phyloP scores from a whole-genome alignment of 495 filamentous ascomycete genomes.

The Viridothelium virens region DNA sequence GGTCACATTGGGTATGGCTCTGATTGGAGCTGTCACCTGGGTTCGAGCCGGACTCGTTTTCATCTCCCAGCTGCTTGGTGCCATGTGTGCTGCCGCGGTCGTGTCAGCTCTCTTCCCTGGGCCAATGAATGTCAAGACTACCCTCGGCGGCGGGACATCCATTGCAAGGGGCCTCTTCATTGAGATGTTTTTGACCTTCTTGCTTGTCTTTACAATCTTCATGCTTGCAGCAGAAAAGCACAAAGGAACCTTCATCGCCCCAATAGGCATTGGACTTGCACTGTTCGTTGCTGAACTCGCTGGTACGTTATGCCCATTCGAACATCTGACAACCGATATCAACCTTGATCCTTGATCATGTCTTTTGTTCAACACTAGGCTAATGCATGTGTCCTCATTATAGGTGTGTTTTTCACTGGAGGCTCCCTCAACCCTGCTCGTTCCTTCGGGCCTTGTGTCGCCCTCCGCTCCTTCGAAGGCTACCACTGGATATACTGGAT shows the following conservation, averaged over 20 bases:
- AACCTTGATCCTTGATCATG: too few relatives aligned
- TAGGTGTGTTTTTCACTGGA: constrained; percentile 42
- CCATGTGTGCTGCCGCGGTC: constrained; percentile 49
- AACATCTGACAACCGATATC: too few relatives aligned
- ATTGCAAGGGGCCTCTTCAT: constrained; percentile 48
- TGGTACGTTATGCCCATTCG: constrained; percentile 18
- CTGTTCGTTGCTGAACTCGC: constrained; percentile 47
- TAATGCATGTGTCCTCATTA: constrained; percentile 29
- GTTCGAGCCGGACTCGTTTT: constrained; percentile 46
- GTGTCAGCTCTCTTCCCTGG: constrained; percentile 48
- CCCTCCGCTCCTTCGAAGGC: constrained; percentile 20
- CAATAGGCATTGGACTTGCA: constrained; percentile 45
- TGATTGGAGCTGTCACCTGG: constrained; percentile 48
- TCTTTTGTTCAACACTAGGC: too few relatives aligned
- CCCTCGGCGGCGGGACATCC: constrained; percentile 37
- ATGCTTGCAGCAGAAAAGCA: constrained; percentile 53
- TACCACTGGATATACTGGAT: constrained; percentile 34
- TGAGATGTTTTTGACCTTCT: constrained; percentile 46
- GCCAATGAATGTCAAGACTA: constrained; percentile 41
- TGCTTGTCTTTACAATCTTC: constrained; percentile 50
- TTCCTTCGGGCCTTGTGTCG: constrained; percentile 30
- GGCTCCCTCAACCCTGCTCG: constrained; percentile 31
- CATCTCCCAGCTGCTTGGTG: constrained; percentile 49
- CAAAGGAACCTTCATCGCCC: constrained; percentile 45
- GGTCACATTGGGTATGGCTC: constrained; percentile 49